Evolutionary conservation across 176 grass and related monocot genomes (phyloP).

Genomic region (Puccinellia tenuiflora): DNA sequence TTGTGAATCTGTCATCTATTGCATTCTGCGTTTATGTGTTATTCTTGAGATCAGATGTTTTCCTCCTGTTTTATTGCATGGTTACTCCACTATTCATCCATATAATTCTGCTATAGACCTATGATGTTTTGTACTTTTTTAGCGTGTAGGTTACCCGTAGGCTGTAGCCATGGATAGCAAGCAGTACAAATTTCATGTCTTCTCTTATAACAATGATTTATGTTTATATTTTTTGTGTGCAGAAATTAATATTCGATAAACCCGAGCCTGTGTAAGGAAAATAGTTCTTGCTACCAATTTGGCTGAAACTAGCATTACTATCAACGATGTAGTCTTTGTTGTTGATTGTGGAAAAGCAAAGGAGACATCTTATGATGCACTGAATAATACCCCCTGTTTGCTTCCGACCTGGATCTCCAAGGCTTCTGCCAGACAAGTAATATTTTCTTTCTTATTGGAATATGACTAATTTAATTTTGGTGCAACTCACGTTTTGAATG

Average conservation of each 20-base stretch:
- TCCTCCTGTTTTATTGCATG: not conserved
- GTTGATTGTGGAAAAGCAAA: constrained; percentile 98
- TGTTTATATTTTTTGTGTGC: constrained; percentile 26
- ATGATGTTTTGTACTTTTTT: not conserved
- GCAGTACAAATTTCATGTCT: not conserved
- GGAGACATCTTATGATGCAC: constrained; percentile 98
- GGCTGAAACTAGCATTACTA: constrained; percentile 98
- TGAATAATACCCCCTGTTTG: constrained; percentile 98
- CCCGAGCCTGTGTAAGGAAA: constrained; percentile 85
- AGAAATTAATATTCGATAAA: constrained; percentile 96
- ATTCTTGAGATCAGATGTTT: not conserved
- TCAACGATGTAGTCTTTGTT: constrained; percentile 98
- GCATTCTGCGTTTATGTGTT: not conserved
- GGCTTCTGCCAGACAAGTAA: constrained; percentile 93
- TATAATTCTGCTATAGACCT: not conserved
- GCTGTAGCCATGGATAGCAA: not conserved
- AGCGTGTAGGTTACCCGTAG: not conserved
- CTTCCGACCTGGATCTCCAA: constrained; percentile 99
- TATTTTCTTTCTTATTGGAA: constrained; percentile 5
- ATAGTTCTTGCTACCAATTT: constrained; percentile 98
- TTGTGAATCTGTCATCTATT: not conserved
- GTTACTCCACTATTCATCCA: not conserved
- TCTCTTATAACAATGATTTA: constrained; percentile 4
- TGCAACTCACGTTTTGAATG: not conserved
- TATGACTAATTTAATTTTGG: constrained; percentile 2